Conservation (phyloP, 106 monocot genomes). For the Apostasia shenzhenica region DNA sequence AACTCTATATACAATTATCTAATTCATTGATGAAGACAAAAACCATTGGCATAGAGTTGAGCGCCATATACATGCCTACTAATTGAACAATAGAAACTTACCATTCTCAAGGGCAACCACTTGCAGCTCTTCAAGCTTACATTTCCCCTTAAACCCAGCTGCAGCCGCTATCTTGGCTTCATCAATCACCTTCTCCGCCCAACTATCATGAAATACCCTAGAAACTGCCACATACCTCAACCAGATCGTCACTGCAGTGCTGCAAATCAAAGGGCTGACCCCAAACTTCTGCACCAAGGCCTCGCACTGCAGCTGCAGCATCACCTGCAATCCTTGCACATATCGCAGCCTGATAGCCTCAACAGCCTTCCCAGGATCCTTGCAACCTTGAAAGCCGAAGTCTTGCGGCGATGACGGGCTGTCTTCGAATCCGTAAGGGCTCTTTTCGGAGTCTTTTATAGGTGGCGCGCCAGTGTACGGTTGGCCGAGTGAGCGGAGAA, state of each 20-base stretch:
- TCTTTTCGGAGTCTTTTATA: constrained; percentile 1
- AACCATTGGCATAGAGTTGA: too few species aligned
- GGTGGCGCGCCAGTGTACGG: neutral
- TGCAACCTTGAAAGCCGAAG: constrained; percentile 5
- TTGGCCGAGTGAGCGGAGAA: constrained; percentile 7
- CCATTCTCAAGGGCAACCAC: neutral
- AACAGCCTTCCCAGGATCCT: constrained; percentile 18
- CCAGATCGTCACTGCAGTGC: constrained; percentile 50
- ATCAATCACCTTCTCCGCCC: constrained; percentile 28
- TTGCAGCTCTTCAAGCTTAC: neutral
- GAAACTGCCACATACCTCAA: constrained; percentile 32
- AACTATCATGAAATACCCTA: constrained; percentile 40
- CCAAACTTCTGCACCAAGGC: constrained; percentile 53
- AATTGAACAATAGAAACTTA: neutral
- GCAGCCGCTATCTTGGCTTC: constrained; percentile 16
- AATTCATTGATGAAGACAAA: too few species aligned
- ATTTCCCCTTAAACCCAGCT: neutral
- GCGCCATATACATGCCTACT: too few species aligned
- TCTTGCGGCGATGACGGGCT: constrained; percentile 20
- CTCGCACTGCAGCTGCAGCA: constrained; percentile 75
- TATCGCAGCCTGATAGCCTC: constrained; percentile 36
- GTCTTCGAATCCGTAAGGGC: constrained; percentile 14
- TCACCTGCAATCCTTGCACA: constrained; percentile 74
- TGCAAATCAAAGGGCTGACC: constrained; percentile 45
- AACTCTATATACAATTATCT: too few species aligned